A percentile compares a stretch with the other conserved stretches of the same genome.
Evolutionary conservation across 179 eudicot genomes (phyloP).

Genomic region (Drosera spatulata): DNA sequence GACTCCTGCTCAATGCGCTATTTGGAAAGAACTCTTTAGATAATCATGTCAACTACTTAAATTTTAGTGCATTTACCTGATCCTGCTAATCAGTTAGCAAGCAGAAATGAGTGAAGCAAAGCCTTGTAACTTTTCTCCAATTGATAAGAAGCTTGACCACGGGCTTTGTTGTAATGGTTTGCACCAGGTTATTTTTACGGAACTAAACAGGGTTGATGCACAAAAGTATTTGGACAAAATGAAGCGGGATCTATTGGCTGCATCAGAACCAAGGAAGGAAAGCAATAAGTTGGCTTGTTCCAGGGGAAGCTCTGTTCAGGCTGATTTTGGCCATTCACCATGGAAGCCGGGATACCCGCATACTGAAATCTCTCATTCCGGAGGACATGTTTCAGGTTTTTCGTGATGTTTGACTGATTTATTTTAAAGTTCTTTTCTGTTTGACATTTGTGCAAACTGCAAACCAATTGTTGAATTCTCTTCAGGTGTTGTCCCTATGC

Average conservation of each 20-base stretch:
- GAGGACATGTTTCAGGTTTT: conserved; percentile 10
- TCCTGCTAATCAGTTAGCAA: neutral
- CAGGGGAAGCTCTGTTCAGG: conserved; percentile 17
- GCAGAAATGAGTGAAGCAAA: no score
- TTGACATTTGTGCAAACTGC: no score
- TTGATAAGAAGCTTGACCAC: neutral
- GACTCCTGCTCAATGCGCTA: neutral
- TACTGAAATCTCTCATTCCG: conserved; percentile 4
- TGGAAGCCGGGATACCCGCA: conserved; percentile 15
- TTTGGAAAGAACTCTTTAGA: neutral
- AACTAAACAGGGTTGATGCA: conserved; percentile 34
- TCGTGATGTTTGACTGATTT: no score
- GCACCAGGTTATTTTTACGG: conserved; percentile 36
- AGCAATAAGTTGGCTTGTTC: conserved; percentile 17
- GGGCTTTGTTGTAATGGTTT: neutral
- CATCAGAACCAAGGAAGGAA: conserved; percentile 5
- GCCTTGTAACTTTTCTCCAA: neutral
- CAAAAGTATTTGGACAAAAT: conserved; percentile 38
- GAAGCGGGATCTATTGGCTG: conserved; percentile 18
- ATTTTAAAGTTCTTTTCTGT: no score
- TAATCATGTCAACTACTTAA: neutral
- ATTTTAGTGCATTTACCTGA: no score
- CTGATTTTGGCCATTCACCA: conserved; percentile 13
- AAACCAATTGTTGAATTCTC: neutral
- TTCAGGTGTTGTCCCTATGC: neutral